Percentiles rank a stretch among this genome's conserved stretches.
phyloP scores from a whole-genome alignment of 768 basidiomycete species.

The Boletus bicolor region DNA sequence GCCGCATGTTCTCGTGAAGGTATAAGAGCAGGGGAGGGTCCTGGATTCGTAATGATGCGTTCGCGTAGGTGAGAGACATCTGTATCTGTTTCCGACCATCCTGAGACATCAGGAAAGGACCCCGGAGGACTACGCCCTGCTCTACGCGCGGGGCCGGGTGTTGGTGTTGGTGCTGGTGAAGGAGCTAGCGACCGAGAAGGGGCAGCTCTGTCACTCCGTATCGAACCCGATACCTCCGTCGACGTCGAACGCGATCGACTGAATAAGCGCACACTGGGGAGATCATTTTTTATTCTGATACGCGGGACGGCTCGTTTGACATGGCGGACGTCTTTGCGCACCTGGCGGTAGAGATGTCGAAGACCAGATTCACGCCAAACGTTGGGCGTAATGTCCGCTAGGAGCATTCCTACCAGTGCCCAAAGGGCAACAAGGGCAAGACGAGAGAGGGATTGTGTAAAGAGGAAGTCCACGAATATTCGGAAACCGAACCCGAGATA shows the following conservation, averaged over 20 bases:
- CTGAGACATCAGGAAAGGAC: slow-evolving; percentile 25
- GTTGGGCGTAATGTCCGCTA: slow-evolving; percentile 49
- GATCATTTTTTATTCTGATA: slow-evolving; percentile 32
- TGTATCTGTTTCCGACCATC: slow-evolving; percentile 31
- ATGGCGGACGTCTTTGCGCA: slow-evolving; percentile 34
- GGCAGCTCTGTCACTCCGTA: slow-evolving; percentile 31
- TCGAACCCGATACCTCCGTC: slow-evolving; percentile 17
- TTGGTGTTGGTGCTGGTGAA: slow-evolving; percentile 14
- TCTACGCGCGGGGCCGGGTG: slow-evolving; percentile 19
- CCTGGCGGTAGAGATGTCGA: slow-evolving; percentile 34
- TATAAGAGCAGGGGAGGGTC: slow-evolving; percentile 30
- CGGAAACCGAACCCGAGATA: slow-evolving; percentile 65
- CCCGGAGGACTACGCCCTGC: slow-evolving; percentile 29
- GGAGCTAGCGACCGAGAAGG: slow-evolving; percentile 25
- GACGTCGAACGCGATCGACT: slow-evolving; percentile 15
- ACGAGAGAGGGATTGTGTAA: slow-evolving; percentile 53
- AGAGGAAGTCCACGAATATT: slow-evolving; percentile 68
- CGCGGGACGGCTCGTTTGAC: slow-evolving; percentile 31
- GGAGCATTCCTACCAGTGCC: slow-evolving; percentile 50
- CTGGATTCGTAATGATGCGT: slow-evolving; percentile 11
- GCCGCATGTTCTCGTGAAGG: slow-evolving; percentile 19
- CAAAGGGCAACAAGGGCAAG: slow-evolving; percentile 49
- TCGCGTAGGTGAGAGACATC: slow-evolving; percentile 23
- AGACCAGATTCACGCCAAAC: slow-evolving; percentile 45
- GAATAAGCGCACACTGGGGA: slow-evolving; percentile 30